Conservation (phyloP, 352 stramenopile species). For the Heterotrichella gracilis region DNA sequence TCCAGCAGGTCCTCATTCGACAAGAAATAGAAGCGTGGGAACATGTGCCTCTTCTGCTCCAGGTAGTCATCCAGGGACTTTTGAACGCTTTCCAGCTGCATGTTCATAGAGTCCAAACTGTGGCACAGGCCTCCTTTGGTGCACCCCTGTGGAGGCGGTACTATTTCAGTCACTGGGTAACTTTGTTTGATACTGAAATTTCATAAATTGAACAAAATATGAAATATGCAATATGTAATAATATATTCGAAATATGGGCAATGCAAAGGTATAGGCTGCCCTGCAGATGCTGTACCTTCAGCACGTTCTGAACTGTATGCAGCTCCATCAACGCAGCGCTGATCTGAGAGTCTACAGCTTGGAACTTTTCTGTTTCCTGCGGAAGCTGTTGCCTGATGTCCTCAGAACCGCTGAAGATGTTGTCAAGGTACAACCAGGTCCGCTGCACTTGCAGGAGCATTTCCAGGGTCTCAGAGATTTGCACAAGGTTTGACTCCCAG, state of each 20-base stretch:
- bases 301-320: too few species aligned
- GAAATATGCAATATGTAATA: too few species aligned
- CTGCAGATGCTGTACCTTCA: too few species aligned
- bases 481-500: constrained; percentile 87
- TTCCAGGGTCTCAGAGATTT: constrained; percentile 77
- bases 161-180: too few species aligned
- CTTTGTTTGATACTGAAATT: too few species aligned
- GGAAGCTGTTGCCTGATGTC: constrained; percentile 96
- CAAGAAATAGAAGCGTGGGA: constrained; percentile 97
- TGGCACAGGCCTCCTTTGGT: too few species aligned
- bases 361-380: constrained; percentile 85
- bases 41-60: constrained; percentile 59
- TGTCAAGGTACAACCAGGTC: constrained; percentile 95
- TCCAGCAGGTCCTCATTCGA: constrained; percentile 98
- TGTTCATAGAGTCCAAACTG: too few species aligned
- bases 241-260: too few species aligned
- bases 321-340: too few species aligned
- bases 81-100: constrained; percentile 95
- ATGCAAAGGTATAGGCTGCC: too few species aligned
- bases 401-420: constrained; percentile 59
- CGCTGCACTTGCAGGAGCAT: constrained; percentile 97
- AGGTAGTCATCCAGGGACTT: constrained; percentile 95
- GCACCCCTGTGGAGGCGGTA: too few species aligned
- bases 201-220: too few species aligned
- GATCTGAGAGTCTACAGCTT: constrained; percentile 83